A percentile compares a stretch with the other conserved stretches of the same genome.
Evolutionary conservation across 176 grass and related monocot genomes (phyloP).

Genomic region (bread wheat (Triticum aestivum)): IWGSC_CS_RefSeq_v2.1 NC_057807.1:221441772-221442271

Average conservation of each 20-base stretch:
- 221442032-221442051: constrained; percentile 28
- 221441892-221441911: constrained; percentile 65
- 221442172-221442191: constrained; percentile 21
- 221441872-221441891: constrained; percentile 38
- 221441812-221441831: constrained; percentile 33
- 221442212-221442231: constrained; percentile 4
- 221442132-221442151: constrained; percentile 36
- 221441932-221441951: constrained; percentile 10
- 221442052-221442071: constrained; percentile 35
- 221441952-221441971: not conserved
- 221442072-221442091: constrained; percentile 30
- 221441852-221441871: constrained; percentile 37
- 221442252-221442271: not conserved
- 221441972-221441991: constrained; percentile 23
- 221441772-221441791: constrained; percentile 44
- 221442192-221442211: constrained; percentile 8
- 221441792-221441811: constrained; percentile 39
- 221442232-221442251: not conserved
- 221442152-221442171: constrained; percentile 26
- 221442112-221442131: constrained; percentile 21
- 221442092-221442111: constrained; percentile 25
- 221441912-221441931: constrained; percentile 38
- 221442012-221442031: constrained; percentile 27
- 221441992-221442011: constrained; percentile 15
- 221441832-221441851: constrained; percentile 52